A percentile compares a stretch with the other conserved stretches of the same genome.
phyloP scores from a whole-genome alignment of 768 basidiomycete genomes.

The Suillus spraguei region DNA sequence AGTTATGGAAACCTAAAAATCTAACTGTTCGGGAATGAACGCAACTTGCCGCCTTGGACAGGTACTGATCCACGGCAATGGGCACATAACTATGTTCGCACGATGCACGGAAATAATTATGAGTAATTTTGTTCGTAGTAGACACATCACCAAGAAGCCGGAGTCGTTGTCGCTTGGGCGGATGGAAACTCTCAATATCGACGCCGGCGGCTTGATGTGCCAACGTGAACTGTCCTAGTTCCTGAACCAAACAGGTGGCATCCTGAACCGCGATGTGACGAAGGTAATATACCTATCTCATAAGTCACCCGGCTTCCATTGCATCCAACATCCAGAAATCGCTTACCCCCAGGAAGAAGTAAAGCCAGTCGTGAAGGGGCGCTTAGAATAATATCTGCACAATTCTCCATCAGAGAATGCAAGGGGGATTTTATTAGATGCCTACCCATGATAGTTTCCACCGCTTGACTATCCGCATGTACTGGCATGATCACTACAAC shows the following conservation, averaged over 20 bases:
- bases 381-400: conserved; percentile 75
- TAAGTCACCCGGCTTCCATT: conserved; percentile 87
- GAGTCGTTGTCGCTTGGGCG: background rate
- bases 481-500: background rate
- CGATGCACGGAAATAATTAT: conserved; percentile 74
- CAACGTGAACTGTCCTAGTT: conserved; percentile 61
- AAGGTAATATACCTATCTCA: conserved; percentile 65
- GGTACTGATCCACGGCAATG: conserved; percentile 65
- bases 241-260: conserved; percentile 2
- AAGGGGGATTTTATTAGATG: background rate
- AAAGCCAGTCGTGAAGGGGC: conserved; percentile 60
- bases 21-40: background rate
- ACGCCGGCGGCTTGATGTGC: conserved; percentile 77
- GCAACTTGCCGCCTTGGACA: conserved; percentile 64
- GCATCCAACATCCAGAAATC: conserved; percentile 83
- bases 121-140: background rate
- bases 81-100: conserved; percentile 76
- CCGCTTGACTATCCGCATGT: background rate
- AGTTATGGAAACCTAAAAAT: background rate
- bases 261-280: background rate
- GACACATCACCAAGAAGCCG: conserved; percentile 11
- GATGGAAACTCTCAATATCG: conserved; percentile 50
- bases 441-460: conserved; percentile 77
- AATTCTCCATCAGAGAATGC: conserved; percentile 2
- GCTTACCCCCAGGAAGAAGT: conserved; percentile 21